Evolutionary conservation across 2,329 filamentous ascomycete genomes (phyloP).

Genomic region (Cercospora berteroae): DNA sequence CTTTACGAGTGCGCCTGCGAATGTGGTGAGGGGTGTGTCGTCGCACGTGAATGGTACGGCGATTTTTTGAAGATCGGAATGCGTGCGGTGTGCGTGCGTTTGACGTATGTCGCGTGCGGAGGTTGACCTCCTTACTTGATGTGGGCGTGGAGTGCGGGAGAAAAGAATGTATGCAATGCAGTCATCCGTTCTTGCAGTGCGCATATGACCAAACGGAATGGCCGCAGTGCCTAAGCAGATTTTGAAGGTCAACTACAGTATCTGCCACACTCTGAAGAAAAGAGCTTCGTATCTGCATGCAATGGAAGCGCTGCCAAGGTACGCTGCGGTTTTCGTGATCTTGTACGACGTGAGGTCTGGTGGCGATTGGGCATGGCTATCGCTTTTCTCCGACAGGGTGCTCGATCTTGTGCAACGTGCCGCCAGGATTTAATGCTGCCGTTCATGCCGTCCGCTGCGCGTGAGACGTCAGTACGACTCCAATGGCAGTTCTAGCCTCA

Average conservation of each 20-base stretch:
- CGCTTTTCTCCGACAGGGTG: constrained; percentile 4
- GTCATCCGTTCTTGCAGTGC: too few species aligned
- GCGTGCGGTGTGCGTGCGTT: not conserved
- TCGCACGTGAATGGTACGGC: constrained; percentile 47
- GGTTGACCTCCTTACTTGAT: not conserved
- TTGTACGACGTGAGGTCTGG: not conserved
- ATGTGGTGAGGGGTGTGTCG: constrained; percentile 54
- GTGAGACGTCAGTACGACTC: not conserved
- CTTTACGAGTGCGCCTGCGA: constrained; percentile 59
- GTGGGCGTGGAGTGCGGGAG: not conserved
- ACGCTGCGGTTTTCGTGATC: not conserved
- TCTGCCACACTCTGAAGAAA: not conserved
- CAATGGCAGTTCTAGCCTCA: not conserved
- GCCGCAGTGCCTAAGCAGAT: not conserved
- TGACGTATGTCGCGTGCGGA: not conserved
- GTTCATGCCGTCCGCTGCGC: not conserved
- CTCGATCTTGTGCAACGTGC: not conserved
- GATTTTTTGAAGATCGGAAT: constrained; percentile 32
- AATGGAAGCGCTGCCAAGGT: not conserved
- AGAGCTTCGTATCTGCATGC: not conserved
- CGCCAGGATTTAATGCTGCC: not conserved
- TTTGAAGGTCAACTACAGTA: not conserved
- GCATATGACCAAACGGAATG: not conserved
- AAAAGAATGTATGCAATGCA: not conserved
- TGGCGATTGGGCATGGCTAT: not conserved